Percentiles rank a stretch among this genome's conserved stretches.
Conservation (phyloP, 192 early-diverging fungal species). For the Coemansia umbellata region DNA sequence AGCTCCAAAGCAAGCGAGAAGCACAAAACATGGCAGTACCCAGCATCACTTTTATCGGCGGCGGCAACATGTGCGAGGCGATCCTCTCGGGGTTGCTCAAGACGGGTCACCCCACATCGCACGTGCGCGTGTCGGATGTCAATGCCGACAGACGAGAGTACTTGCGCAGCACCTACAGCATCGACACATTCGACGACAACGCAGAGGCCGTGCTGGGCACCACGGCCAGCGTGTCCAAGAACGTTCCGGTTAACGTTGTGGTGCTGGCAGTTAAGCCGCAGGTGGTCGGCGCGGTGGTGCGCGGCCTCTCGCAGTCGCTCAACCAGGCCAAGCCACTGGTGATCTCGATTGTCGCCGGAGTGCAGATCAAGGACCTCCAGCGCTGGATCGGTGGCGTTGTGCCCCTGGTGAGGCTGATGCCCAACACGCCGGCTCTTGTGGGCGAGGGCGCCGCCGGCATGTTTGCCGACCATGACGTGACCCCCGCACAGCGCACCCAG, state of each 20-base stretch:
- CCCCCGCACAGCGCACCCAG: slow-evolving; percentile 56
- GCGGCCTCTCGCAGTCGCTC: slow-evolving; percentile 53
- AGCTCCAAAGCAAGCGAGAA: too few relatives aligned
- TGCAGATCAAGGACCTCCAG: slow-evolving; percentile 66
- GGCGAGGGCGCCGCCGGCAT: slow-evolving; percentile 84
- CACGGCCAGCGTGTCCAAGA: slow-evolving; percentile 6
- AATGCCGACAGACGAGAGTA: slow-evolving; percentile 59
- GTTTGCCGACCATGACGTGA: slow-evolving; percentile 64
- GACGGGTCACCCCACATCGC: slow-evolving; percentile 62
- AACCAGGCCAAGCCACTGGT: slow-evolving; percentile 61
- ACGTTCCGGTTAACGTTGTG: slow-evolving; percentile 55
- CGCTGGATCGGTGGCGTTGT: slow-evolving; percentile 61
- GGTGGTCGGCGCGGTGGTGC: slow-evolving; percentile 69
- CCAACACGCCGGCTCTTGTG: slow-evolving; percentile 92
- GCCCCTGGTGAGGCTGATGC: slow-evolving; percentile 83
- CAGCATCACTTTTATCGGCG: slow-evolving; percentile 73
- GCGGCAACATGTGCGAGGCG: slow-evolving; percentile 94
- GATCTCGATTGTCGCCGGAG: slow-evolving; percentile 88
- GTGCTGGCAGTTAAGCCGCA: slow-evolving; percentile 92
- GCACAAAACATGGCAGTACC: too few relatives aligned
- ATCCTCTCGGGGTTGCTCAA: slow-evolving; percentile 85
- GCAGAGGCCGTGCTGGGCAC: slow-evolving; percentile 54
- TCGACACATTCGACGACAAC: slow-evolving; percentile 64
- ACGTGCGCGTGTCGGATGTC: slow-evolving; percentile 82
- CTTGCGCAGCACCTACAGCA: slow-evolving; percentile 59